Conservation (phyloP, 2,329 filamentous ascomycete genomes). For the Cladophialophora exuberans region DNA sequence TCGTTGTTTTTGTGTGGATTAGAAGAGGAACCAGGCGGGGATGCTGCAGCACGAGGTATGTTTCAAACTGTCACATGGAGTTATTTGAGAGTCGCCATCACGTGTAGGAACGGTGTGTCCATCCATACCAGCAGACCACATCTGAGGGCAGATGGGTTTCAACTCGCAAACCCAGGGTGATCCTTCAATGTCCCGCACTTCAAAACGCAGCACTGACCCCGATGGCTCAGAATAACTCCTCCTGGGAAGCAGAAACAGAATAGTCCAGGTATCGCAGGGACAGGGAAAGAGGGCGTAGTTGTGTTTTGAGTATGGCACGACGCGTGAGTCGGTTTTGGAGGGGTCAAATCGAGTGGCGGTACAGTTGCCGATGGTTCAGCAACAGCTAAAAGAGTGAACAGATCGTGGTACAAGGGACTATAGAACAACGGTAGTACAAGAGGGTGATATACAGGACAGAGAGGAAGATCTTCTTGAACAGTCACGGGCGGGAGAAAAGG, state of each 20-base stretch:
- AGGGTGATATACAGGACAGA: conserved; percentile 14
- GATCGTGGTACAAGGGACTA: too few species aligned
- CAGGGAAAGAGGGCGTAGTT: not conserved
- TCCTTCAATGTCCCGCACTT: not conserved
- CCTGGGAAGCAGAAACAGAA: too few species aligned
- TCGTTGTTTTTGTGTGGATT: not conserved
- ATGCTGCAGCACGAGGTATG: not conserved
- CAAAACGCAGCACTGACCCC: too few species aligned
- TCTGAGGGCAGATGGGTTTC: conserved; percentile 17
- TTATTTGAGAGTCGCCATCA: conserved; percentile 7
- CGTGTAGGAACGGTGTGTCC: conserved; percentile 6
- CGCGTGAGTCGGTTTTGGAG: too few species aligned
- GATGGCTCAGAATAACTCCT: too few species aligned
- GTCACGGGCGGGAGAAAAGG: conserved; percentile 11
- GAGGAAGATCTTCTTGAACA: conserved; percentile 3
- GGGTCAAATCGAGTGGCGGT: too few species aligned
- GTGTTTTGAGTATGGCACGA: not conserved
- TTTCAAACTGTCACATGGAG: conserved; percentile 1
- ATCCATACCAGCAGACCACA: conserved; percentile 20
- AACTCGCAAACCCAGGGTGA: conserved; percentile 1
- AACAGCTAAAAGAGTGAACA: too few species aligned
- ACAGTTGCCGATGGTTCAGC: too few species aligned
- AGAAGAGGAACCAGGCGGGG: not conserved
- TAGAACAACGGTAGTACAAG: not conserved
- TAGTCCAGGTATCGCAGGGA: too few species aligned